Evolutionary conservation across 2,329 filamentous ascomycete genomes (phyloP), one percentile per base, ranked within the genome.

Genomic region (Colletotrichum sp.): DNA sequence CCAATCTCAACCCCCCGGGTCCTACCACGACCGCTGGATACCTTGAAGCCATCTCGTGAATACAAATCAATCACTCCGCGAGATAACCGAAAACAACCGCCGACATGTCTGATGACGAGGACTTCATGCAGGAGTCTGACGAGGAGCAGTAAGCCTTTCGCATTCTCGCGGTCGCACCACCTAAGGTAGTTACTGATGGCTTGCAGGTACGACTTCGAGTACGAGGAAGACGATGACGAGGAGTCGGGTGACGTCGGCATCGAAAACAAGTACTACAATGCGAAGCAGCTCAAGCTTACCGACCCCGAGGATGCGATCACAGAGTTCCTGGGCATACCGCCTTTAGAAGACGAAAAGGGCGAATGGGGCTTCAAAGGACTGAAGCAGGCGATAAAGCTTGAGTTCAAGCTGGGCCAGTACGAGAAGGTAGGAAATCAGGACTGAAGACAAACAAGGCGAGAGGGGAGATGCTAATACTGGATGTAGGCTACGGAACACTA

Each of bases 181-280:
- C 26, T 24, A 62, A 13, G n/a, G 3, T 24, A 10, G 21, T 28
- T 30, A 24, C 60, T 83, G 70, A 82, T 75, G 15, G 15, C 13
- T 24, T 69, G 18, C 70, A 88, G 86, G 92, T 98, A 98, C 83
- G 97, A 99, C 86, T 99, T 99, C 84, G 96, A 99, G 83, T 99
- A 98, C 86, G 96, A 98, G 84, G 97, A 93, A 75, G 95, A 96
- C 79, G 95, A 98, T 72, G 96, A 97, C 65, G 95, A 98, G 59
- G 94, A 98, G 74, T 92, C 91, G 36, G 96, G 93, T 74, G 95
- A 98, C 84, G 95, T 98, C 81, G 96, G 96, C 80, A 98, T 99
- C 84, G 97, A 99, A 85, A 99, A 99, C 89, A 98, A 98, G 87
- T 99, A 99, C 89, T 99, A 99, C 90, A 99, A 98, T 86, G 97